Conservation (phyloP, 345 rosid species). For the Limnanthes douglasii region DNA sequence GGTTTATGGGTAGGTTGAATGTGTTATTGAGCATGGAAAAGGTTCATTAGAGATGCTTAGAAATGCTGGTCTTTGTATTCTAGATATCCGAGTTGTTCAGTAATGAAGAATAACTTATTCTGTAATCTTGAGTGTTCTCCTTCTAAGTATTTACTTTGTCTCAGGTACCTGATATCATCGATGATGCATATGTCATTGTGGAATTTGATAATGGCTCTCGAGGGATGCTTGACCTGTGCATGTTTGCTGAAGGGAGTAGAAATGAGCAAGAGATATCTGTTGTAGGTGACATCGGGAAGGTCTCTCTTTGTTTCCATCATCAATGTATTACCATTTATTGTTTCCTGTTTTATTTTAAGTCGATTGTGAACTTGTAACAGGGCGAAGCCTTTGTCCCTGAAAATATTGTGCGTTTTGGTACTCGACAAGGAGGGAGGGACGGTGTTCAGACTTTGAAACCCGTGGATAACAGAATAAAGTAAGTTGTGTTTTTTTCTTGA, state of each 20-base stretch:
- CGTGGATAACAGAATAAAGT: constrained; percentile 61
- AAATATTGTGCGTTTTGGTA: constrained; percentile 51
- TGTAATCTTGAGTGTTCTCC: neutral
- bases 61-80: neutral
- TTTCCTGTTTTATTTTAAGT: neutral
- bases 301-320: constrained; percentile 2
- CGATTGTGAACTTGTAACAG: constrained; percentile 16
- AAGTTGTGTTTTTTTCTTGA: constrained; percentile 3
- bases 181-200: constrained; percentile 72
- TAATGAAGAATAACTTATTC: neutral
- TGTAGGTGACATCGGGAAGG: constrained; percentile 75
- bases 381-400: constrained; percentile 96
- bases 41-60: neutral
- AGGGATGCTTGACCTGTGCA: constrained; percentile 90
- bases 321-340: neutral
- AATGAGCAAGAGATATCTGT: constrained; percentile 90
- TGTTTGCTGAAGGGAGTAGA: constrained; percentile 97
- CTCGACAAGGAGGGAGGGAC: constrained; percentile 50
- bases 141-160: constrained; percentile 2
- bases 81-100: neutral
- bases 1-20: no score
- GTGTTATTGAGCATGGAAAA: no score
- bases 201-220: constrained; percentile 89
- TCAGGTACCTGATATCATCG: constrained; percentile 85
- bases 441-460: constrained; percentile 50